Percentiles rank a stretch among this genome's conserved stretches.
phyloP scores from a whole-genome alignment of 108 stramenopile species.

The Chaetoceros tenuissimus region DNA sequence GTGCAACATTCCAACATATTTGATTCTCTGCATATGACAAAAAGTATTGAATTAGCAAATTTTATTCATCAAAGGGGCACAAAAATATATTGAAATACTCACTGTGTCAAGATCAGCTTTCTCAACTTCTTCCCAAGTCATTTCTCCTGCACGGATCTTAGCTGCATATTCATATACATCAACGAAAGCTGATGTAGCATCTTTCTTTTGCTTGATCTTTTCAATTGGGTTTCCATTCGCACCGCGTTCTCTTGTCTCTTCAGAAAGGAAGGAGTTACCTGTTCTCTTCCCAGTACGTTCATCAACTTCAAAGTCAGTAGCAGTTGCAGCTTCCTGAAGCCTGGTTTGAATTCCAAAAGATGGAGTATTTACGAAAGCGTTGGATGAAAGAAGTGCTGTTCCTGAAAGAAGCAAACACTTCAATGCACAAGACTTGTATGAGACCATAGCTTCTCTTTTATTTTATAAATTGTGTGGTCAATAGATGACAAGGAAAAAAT shows the following conservation, averaged over 20 bases:
- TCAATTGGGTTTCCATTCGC: conserved; percentile 61
- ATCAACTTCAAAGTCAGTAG: conserved; percentile 14
- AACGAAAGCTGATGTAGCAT: conserved; percentile 68
- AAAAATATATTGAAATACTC: conserved; percentile 9
- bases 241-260: conserved; percentile 57
- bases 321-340: neutral
- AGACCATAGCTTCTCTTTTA: too few relatives aligned
- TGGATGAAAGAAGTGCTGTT: neutral
- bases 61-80: neutral
- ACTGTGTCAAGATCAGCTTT: conserved; percentile 75
- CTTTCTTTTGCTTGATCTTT: conserved; percentile 74
- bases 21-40: conserved; percentile 44
- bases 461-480: too few relatives aligned
- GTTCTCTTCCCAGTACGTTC: conserved; percentile 52
- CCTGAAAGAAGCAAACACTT: neutral
- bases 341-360: neutral
- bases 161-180: conserved; percentile 83
- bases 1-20: conserved; percentile 91
- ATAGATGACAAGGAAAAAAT: too few relatives aligned
- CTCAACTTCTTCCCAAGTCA: conserved; percentile 85
- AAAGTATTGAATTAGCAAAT: neutral
- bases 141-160: conserved; percentile 70
- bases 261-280: conserved; percentile 67
- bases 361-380: neutral
- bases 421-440: too few relatives aligned